A percentile compares a stretch with the other conserved stretches of the same genome.
These are phyloP conservation scores for Castanea sativa DNA, from an alignment of 306 rosid genomes.

Conservation along the genomic window DNA sequence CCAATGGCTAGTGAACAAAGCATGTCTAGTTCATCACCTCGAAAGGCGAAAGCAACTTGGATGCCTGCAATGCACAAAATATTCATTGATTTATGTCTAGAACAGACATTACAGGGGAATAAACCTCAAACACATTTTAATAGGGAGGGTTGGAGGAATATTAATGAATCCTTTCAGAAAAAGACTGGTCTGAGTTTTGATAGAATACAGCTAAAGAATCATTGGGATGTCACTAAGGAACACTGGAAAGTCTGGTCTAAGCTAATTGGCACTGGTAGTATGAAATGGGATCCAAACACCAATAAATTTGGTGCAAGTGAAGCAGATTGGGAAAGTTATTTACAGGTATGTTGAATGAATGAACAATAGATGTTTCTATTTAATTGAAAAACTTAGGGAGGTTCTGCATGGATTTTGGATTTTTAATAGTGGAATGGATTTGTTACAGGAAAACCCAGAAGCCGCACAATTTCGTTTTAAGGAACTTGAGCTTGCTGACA, in stretches of 20 bases:
- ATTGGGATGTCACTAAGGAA: constrained; percentile 64
- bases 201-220: constrained; percentile 68
- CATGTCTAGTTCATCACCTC: constrained; percentile 44
- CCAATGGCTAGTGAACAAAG: constrained; percentile 50
- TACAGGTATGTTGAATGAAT: constrained; percentile 36
- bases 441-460: constrained; percentile 48
- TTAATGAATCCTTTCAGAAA: constrained; percentile 45
- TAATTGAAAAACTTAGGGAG: neutral
- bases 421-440: constrained; percentile 15
- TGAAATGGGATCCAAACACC: constrained; percentile 61
- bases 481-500: constrained; percentile 29
- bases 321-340: constrained; percentile 56
- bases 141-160: constrained; percentile 69
- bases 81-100: constrained; percentile 60
- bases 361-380: constrained; percentile 13
- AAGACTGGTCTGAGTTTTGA: constrained; percentile 51
- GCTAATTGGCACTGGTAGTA: constrained; percentile 47
- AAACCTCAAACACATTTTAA: constrained; percentile 70
- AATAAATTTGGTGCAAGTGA: constrained; percentile 47
- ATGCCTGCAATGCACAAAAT: constrained; percentile 47
- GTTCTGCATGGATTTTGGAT: constrained; percentile 14
- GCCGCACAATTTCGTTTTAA: constrained; percentile 52
- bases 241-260: constrained; percentile 67
- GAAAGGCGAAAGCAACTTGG: constrained; percentile 53
- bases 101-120: constrained; percentile 64